Base-by-base conservation (phyloP, 257 asterid genomes). In the Knoxia roxburghii region DNA sequence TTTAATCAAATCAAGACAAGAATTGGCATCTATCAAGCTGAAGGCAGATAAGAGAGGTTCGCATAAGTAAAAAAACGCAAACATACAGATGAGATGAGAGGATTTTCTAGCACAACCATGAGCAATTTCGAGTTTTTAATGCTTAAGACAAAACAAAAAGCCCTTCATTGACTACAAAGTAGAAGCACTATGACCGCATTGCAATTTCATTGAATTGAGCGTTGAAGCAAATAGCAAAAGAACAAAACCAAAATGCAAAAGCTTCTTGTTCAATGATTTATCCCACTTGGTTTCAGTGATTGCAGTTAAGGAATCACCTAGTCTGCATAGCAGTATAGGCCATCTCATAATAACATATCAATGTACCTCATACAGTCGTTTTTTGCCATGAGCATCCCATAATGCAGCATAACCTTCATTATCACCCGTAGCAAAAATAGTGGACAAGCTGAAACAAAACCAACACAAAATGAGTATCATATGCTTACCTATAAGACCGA, bases 301-400 rank as follows among this genome's bases (percentile, higher is more conserved):
- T 41, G 39, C 49, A 1, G 20, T 20, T 50, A 40, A 63, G 29
- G 26, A 20, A 60, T 48, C 61, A 60, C 14, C 30, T 3, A 9
- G 24, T 17, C 50, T 20, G 27, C 50, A 57, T 7, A 41, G 55
- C 30, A 63, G 59, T 32, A 54, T 2, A 23, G 32, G 29, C 17
- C 12, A 39, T 43, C 52, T 35, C 55, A 39, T 20, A 14, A 26
- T 2, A 40, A n/a, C 40, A 65, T 5, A 48, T 35, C 17, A 71
- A 46, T 41, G 64, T 84, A 87, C 96, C 95, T 89, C 91, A 77
- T 69, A 35, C 62, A 88, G 65, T 61, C 96, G 86, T 75, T 77
- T 93, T 79, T 72, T 86, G 75, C 76, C 78, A 64, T 67, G 82
- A 78, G 88, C 81, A 82, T 89, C 95, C 98, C 98, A 92, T 29